Evolutionary conservation across 1,139 yeast species (phyloP).

Genomic region (Lodderomyces oxycetoniae): DNA sequence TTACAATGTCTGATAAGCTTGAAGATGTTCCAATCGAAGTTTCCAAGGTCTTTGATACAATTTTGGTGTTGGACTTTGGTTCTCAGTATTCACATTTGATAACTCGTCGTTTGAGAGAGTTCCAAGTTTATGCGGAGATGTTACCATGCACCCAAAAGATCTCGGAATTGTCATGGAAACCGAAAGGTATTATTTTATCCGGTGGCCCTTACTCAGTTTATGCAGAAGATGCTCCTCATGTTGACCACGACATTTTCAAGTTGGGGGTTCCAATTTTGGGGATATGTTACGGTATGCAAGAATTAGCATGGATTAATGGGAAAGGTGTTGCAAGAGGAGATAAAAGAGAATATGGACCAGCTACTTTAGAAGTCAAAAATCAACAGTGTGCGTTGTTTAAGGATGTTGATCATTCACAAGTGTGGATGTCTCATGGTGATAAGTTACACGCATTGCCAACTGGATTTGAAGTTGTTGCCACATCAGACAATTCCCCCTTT

Average conservation of each 20-base stretch:
- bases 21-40: constrained; percentile 53
- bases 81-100: constrained; percentile 97
- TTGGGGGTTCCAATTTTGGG: constrained; percentile 93
- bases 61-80: constrained; percentile 94
- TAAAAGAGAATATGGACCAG: constrained; percentile 98
- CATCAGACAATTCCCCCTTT: constrained; percentile 89
- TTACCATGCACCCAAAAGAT: constrained; percentile 98
- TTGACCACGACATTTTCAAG: constrained; percentile 88
- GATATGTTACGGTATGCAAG: constrained; percentile 99
- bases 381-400: constrained; percentile 65
- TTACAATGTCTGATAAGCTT: constrained; percentile 5
- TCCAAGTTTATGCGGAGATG: constrained; percentile 98
- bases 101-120: constrained; percentile 96
- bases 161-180: constrained; percentile 85
- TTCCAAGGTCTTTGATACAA: constrained; percentile 88
- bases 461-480: constrained; percentile 86
- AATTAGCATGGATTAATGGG: constrained; percentile 96
- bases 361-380: constrained; percentile 76
- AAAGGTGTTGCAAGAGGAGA: constrained; percentile 95
- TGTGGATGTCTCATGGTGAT: constrained; percentile 99
- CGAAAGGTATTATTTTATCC: constrained; percentile 92
- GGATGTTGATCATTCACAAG: constrained; percentile 88
- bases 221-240: constrained; percentile 94
- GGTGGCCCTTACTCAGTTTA: constrained; percentile 99
- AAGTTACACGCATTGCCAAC: constrained; percentile 86